These are phyloP conservation scores for Sporothrix globosa DNA, from an alignment of 2,329 filamentous ascomycete species.

Conservation along the genomic window DNA sequence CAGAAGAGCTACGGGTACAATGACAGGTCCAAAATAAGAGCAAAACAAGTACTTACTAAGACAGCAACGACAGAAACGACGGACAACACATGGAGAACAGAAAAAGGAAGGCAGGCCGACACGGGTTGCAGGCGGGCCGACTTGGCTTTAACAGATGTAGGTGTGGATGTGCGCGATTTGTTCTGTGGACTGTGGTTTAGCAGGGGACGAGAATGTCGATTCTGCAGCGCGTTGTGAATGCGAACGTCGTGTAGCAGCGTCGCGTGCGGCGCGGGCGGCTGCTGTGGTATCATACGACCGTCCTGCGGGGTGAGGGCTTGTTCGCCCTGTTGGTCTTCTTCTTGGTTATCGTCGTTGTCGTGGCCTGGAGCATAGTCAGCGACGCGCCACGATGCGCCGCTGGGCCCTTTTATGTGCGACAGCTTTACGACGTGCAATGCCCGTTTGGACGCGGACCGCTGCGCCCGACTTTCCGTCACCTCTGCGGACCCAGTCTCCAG, in stretches of 20 bases:
- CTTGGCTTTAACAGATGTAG: constrained; percentile 32
- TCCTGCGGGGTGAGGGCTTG: constrained; percentile 24
- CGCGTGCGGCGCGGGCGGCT: constrained; percentile 9
- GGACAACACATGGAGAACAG: constrained; percentile 42
- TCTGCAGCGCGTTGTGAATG: not conserved
- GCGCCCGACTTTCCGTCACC: constrained; percentile 7
- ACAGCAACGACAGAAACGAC: constrained; percentile 38
- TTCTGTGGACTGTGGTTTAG: not conserved
- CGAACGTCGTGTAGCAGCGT: constrained; percentile 8
- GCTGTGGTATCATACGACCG: not conserved
- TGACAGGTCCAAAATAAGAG: not conserved
- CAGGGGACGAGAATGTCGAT: not conserved
- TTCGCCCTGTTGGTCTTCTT: constrained; percentile 32
- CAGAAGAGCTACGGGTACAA: not conserved
- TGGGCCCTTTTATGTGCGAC: constrained; percentile 25
- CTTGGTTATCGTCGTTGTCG: constrained; percentile 20
- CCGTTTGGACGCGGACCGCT: constrained; percentile 1
- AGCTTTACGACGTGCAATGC: constrained; percentile 25
- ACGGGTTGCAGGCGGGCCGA: constrained; percentile 36
- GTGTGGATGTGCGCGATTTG: constrained; percentile 35
- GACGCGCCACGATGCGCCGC: constrained; percentile 41
- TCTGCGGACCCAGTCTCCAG: not conserved
- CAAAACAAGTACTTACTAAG: constrained; percentile 33
- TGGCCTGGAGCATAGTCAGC: constrained; percentile 35
- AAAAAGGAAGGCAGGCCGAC: constrained; percentile 34